A percentile compares a stretch with the other conserved stretches of the same genome.
Conservation (phyloP, 1,284 basidiomycete species). For the Ustilago trichophora region DNA sequence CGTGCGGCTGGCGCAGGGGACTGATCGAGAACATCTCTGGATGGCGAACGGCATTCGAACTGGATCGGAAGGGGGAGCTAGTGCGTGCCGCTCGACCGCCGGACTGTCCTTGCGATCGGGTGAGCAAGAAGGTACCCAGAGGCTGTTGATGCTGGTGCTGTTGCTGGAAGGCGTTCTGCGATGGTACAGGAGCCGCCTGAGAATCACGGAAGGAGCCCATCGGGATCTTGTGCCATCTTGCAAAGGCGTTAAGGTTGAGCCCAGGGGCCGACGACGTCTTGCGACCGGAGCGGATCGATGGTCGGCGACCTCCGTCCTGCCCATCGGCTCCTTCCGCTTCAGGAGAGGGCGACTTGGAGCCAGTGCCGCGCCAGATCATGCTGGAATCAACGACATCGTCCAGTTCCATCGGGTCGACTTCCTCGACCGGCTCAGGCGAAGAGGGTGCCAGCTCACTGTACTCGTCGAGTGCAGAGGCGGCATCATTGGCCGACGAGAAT, state of each 20-base stretch:
- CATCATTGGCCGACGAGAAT: conserved; percentile 44
- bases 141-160: conserved; percentile 42
- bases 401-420: conserved; percentile 59
- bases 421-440: conserved; percentile 45
- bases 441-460: conserved; percentile 51
- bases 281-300: conserved; percentile 19
- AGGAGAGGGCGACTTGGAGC: conserved; percentile 46
- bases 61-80: conserved; percentile 56
- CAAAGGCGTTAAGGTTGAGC: conserved; percentile 58
- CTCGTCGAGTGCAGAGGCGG: conserved; percentile 39
- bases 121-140: conserved; percentile 54
- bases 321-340: conserved; percentile 16
- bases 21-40: conserved; percentile 47
- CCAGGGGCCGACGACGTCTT: conserved; percentile 30
- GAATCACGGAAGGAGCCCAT: conserved; percentile 64
- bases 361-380: conserved; percentile 53
- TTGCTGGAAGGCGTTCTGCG: conserved; percentile 27
- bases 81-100: conserved; percentile 21
- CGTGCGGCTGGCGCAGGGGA: conserved; percentile 27
- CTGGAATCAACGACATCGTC: conserved; percentile 62
- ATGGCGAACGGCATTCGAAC: conserved; percentile 33
- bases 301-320: conserved; percentile 18
- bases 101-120: conserved; percentile 35
- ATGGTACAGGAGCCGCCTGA: conserved; percentile 31
- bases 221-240: conserved; percentile 63